Percentiles rank a stretch among this genome's conserved stretches.
Conservation (phyloP, 2,329 filamentous ascomycete species). For the Ceratocystis diversiconidia region DNA sequence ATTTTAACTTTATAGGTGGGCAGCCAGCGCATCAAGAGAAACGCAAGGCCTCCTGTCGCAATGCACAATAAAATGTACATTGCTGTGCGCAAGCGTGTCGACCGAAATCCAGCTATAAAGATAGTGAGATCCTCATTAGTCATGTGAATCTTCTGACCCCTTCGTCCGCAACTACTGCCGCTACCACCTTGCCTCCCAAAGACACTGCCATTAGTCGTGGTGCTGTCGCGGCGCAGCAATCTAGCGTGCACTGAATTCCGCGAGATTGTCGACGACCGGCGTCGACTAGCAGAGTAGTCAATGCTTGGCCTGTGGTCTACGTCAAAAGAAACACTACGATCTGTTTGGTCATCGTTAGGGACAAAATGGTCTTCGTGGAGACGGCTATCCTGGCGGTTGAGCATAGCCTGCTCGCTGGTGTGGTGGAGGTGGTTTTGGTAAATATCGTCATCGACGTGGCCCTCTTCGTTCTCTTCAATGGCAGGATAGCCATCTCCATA, state of each 20-base stretch:
- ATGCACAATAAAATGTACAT: constrained; percentile 58
- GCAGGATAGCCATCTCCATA: constrained; percentile 20
- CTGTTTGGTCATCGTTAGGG: not conserved
- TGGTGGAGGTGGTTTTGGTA: not conserved
- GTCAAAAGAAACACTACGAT: constrained; percentile 23
- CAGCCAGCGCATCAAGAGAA: constrained; percentile 77
- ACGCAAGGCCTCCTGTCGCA: constrained; percentile 61
- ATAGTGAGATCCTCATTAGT: constrained; percentile 87
- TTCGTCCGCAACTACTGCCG: not conserved
- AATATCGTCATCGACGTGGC: constrained; percentile 18
- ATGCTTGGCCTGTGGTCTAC: constrained; percentile 29
- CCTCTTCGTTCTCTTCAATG: constrained; percentile 26
- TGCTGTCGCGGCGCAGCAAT: constrained; percentile 58
- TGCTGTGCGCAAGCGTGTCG: constrained; percentile 53
- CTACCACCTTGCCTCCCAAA: constrained; percentile 38
- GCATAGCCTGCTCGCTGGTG: not conserved
- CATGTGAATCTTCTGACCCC: constrained; percentile 84
- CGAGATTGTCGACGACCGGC: constrained; percentile 49
- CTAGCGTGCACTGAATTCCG: constrained; percentile 44
- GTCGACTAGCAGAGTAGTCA: constrained; percentile 37
- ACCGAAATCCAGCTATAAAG: constrained; percentile 81
- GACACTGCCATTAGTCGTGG: constrained; percentile 51
- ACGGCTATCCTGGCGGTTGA: constrained; percentile 25
- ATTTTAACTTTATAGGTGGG: constrained; percentile 73
- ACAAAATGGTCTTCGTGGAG: constrained; percentile 26